These are phyloP conservation scores for Thraustotheca clavata DNA, from an alignment of 352 stramenopile species.

Conservation along the genomic window DNA sequence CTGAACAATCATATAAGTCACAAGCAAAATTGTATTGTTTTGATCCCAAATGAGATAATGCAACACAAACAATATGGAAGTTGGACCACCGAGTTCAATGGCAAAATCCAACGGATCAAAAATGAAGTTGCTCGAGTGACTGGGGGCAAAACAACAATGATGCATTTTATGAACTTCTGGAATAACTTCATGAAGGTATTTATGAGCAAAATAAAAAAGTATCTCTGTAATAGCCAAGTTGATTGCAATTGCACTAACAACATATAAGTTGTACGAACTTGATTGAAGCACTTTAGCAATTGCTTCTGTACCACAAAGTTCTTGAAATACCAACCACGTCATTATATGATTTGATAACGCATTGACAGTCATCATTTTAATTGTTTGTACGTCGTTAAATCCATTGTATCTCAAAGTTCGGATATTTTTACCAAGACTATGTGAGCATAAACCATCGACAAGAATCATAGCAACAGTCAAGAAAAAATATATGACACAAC, in stretches of 20 bases:
- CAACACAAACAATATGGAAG: neutral
- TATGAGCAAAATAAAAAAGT: neutral
- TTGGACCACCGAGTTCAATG: neutral
- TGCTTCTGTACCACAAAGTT: neutral
- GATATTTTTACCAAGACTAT: neutral
- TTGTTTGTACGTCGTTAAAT: neutral
- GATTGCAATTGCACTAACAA: neutral
- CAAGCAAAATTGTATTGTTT: neutral
- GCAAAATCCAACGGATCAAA: neutral
- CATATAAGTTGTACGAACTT: neutral
- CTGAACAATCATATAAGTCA: neutral
- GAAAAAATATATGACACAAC: neutral
- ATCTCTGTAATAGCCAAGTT: conserved; percentile 3
- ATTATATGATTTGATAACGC: neutral
- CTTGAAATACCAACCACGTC: neutral
- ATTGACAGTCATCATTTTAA: neutral
- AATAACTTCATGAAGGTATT: neutral
- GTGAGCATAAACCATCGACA: neutral
- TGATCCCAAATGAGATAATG: neutral
- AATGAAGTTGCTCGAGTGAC: neutral
- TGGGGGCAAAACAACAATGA: neutral
- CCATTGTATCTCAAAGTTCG: neutral
- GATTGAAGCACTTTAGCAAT: neutral
- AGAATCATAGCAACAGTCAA: neutral
- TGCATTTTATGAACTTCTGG: neutral